Base-by-base conservation (phyloP, 495 filamentous ascomycete species). In the Aspergillus biplanus region DNA sequence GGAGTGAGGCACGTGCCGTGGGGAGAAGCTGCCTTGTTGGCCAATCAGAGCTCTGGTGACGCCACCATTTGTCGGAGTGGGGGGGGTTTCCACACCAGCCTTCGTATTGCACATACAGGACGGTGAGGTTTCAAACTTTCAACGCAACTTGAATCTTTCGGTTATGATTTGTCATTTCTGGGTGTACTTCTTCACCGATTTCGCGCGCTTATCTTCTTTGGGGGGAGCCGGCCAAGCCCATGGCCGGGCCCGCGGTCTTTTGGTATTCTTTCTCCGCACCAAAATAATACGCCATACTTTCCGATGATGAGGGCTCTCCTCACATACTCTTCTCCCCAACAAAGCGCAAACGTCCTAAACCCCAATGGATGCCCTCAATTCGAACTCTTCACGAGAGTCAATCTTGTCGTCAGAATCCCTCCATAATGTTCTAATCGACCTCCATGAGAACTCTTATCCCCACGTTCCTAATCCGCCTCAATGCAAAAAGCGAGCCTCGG, bases 401-500 rank as follows among this genome's bases (percentile, higher is more conserved):
- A 46, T 11, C 27, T 54, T 54, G 21, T 50, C 65, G 18, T 68
- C 74, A 12, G 59, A 61, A 15, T 68, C 72, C 52, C 73, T 82
- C 15, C 77, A 80, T 64, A 62, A 75, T 52, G 82, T 86, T 44
- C 71, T 90, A 46, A 60, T 74, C 21, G 75, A 82, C 56, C 79
- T 89, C 21, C 69, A 78, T 65, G 71, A 77, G 16, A 74, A 84
- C 58, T 83, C 87, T 27, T 90, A 86, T 67, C 86, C 88, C 18
- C 75, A 86, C 58, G 80, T 91, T 27, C 79, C 84, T 42, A 89
- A 88, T 65, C 89, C 90, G 7, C 80, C 81, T 49, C 70, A 65
- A 48, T 83, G 84, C 70, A 85, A 82, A 58, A 90, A 88, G 72
- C 82, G 90, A 37, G 90, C 90, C 56, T 90, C 90, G 9, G 89